Evolutionary conservation across 345 rosid species (phyloP), one percentile per base, ranked within the genome.

Genomic region (Populus nigra): DNA sequence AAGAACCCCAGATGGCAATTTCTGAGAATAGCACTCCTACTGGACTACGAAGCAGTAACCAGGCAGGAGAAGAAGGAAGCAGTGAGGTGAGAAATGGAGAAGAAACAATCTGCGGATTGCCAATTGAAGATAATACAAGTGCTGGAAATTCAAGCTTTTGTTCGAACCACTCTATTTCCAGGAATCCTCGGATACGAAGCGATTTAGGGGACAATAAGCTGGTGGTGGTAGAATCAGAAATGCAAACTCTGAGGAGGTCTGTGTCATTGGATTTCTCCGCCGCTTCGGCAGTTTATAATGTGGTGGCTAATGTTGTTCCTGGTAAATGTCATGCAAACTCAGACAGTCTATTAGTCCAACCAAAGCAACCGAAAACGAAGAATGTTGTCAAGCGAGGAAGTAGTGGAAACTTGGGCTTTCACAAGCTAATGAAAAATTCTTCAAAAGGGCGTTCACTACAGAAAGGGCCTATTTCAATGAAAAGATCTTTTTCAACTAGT

Each of bases 191-290:
- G 8, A 67, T 74, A 22, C 81, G 61, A 55, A 87, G 86, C 39
- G 88, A 85, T 80, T 62, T 80, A 39, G 78, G 53, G 23, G 85
- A 71, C 6, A 76, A 71, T 13, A 68, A 80, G 53, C 8, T 65
- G 9, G 36, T 23, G 35, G 70, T 71, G 11, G 75, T 45, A 13
- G 73, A 75, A 22, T 84, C 65, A 18, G 79, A 75, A 38, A 41
- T 73, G 71, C 83, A 80, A 59, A 74, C 84, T 5, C 65, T 79
- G 73, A 88, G 89, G 86, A 81, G 94, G 73, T 93, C 95, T 1
- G 75, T 83, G 66, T 93, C 94, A 0, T 72, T 90, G 83, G 90
- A 85, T 86, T 80, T 74, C 22, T 72, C 83, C 50, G 74, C 89
- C 53, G 84, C 88, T 25, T 6, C 53, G 8, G 65, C 69, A 65